Conservation (phyloP, 352 stramenopile species). For the Vaucheria bursata region DNA sequence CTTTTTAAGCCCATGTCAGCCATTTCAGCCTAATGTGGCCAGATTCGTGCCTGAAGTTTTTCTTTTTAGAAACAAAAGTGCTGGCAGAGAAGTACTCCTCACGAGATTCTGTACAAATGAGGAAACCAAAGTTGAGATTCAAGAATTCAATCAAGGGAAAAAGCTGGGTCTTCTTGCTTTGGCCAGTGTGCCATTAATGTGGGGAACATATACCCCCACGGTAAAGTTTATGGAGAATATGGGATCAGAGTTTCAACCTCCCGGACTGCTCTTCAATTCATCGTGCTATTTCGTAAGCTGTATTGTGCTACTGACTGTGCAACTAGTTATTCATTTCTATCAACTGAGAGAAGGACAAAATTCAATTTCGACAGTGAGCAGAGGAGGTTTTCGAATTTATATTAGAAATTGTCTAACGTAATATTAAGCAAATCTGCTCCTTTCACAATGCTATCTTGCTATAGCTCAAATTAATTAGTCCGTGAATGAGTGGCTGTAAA, state of each 20-base stretch:
- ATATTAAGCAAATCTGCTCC: neutral
- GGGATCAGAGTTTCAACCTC: slow-evolving; percentile 5
- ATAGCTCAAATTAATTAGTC: neutral
- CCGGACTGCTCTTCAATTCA: slow-evolving; percentile 42
- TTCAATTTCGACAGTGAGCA: too few species aligned
- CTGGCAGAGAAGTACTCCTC: too few species aligned
- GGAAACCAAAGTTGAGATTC: too few species aligned
- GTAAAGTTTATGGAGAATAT: slow-evolving; percentile 42
- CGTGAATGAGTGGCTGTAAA: neutral
- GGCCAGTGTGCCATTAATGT: slow-evolving; percentile 38
- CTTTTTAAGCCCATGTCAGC: too few species aligned
- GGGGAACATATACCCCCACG: slow-evolving; percentile 41
- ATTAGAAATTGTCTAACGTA: neutral
- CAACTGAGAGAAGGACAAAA: neutral
- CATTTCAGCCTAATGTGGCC: too few species aligned
- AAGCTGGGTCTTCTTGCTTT: slow-evolving; percentile 22
- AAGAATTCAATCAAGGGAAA: too few species aligned
- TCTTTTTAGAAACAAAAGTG: too few species aligned
- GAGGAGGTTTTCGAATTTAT: neutral
- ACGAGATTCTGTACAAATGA: too few species aligned
- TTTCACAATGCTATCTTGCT: neutral
- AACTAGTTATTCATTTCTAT: neutral
- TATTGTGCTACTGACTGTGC: slow-evolving; percentile 13
- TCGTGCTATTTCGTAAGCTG: slow-evolving; percentile 29
- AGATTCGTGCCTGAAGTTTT: too few species aligned